Conservation (phyloP, 176 grass and related monocot species). For the Saccharum officinarum region DNA sequence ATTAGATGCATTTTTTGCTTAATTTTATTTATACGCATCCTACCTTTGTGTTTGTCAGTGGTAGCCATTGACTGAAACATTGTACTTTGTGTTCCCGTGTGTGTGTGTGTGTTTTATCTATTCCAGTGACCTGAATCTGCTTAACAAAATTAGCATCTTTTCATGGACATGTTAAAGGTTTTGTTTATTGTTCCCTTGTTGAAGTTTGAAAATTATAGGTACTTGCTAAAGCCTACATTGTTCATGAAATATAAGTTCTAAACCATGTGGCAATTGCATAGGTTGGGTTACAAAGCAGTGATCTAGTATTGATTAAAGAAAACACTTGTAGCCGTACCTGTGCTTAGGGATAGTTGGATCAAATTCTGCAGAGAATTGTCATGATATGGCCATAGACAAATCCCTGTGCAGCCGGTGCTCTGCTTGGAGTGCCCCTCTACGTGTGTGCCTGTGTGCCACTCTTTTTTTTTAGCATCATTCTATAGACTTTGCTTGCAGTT, state of each 20-base stretch:
- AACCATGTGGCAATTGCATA: background rate
- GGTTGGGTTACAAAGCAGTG: background rate
- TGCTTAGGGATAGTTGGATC: background rate
- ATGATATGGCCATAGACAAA: background rate
- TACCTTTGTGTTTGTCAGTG: background rate
- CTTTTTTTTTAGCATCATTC: background rate
- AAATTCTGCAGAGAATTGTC: background rate
- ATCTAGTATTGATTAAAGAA: background rate
- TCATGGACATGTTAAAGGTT: background rate
- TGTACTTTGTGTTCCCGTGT: background rate
- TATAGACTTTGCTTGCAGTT: conserved; percentile 8
- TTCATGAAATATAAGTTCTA: background rate
- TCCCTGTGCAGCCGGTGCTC: background rate
- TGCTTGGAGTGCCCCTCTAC: background rate
- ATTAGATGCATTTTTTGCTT: background rate
- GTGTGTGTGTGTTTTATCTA: too few relatives aligned
- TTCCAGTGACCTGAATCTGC: background rate
- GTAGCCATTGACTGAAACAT: background rate
- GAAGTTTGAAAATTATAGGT: background rate
- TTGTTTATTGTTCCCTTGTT: background rate
- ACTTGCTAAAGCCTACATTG: background rate
- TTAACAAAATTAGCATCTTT: background rate
- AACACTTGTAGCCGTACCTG: background rate
- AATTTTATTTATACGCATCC: background rate
- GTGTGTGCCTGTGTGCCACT: background rate